phyloP scores from a whole-genome alignment of 345 rosid species.

The Euclidium syriacum region DNA sequence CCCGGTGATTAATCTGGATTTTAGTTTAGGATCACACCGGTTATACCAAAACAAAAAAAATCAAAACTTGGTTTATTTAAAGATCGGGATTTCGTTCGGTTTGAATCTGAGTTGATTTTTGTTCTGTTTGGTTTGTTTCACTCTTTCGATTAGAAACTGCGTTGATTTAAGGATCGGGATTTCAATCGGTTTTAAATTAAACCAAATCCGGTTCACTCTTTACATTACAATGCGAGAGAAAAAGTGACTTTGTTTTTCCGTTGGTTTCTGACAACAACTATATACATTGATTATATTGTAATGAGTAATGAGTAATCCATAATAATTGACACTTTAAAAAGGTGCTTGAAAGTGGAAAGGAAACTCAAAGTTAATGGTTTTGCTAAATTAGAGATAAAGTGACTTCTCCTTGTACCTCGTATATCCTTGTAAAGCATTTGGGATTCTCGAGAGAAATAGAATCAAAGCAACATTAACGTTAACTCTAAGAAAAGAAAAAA shows the following conservation, averaged over 20 bases:
- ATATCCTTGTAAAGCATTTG: background rate
- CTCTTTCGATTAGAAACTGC: too few relatives aligned
- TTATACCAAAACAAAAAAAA: too few relatives aligned
- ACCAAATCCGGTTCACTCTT: background rate
- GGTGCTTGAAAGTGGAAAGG: background rate
- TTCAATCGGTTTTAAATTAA: too few relatives aligned
- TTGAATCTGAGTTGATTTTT: too few relatives aligned
- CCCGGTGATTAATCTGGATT: too few relatives aligned
- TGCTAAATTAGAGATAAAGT: background rate
- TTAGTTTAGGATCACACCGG: too few relatives aligned
- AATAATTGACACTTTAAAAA: background rate
- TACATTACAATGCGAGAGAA: background rate
- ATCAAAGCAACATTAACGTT: conserved; percentile 11
- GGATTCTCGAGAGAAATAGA: conserved; percentile 3
- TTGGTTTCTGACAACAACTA: background rate
- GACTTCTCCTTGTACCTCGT: background rate
- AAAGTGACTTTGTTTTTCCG: background rate
- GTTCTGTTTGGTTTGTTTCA: background rate
- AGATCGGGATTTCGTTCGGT: background rate
- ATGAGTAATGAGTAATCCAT: too few relatives aligned
- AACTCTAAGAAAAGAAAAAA: conserved; percentile 27
- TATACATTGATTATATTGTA: background rate
- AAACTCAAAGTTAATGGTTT: background rate
- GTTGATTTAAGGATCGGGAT: too few relatives aligned
- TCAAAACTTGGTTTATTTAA: background rate